Conservation (phyloP, 2,329 filamentous ascomycete species). For the Colletotrichum falcatum region DNA sequence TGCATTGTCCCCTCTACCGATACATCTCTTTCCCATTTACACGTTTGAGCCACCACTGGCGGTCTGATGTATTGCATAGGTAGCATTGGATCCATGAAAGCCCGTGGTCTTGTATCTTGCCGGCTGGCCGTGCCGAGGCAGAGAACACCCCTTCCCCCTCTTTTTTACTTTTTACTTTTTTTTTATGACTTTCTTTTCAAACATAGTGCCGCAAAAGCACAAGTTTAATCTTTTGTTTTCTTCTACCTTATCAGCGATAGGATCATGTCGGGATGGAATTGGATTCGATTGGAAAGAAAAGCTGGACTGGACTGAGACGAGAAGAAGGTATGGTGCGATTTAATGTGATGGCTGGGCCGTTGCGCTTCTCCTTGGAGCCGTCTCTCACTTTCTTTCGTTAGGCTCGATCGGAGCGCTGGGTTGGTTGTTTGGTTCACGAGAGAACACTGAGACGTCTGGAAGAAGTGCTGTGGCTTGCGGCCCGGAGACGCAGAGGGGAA, state of each 20-base stretch:
- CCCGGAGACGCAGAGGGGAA: not conserved
- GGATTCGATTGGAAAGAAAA: slow-evolving; percentile 15
- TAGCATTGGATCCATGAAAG: slow-evolving; percentile 17
- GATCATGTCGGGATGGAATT: not conserved
- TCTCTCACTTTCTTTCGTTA: slow-evolving; percentile 2
- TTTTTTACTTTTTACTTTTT: not conserved
- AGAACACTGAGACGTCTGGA: not conserved
- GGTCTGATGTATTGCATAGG: slow-evolving; percentile 26
- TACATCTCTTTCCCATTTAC: not conserved
- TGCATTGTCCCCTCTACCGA: slow-evolving; percentile 12
- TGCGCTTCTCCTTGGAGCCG: slow-evolving; percentile 25
- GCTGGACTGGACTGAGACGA: slow-evolving; percentile 21
- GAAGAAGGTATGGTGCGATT: not conserved
- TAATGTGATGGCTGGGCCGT: slow-evolving; percentile 38
- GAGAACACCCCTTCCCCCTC: not conserved
- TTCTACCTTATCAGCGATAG: slow-evolving; percentile 28
- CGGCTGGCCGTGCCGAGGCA: slow-evolving; percentile 30
- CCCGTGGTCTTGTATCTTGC: slow-evolving; percentile 7
- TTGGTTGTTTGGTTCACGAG: slow-evolving; percentile 7
- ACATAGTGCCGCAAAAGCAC: slow-evolving; percentile 10
- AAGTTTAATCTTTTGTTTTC: slow-evolving; percentile 17
- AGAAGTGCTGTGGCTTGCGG: slow-evolving; percentile 24
- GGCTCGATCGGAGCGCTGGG: slow-evolving; percentile 4
- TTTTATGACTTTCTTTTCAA: not conserved
- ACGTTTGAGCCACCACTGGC: slow-evolving; percentile 19